phyloP scores from a whole-genome alignment of 1,284 basidiomycete genomes.

The Cryptococcus jaspeensis region DNA sequence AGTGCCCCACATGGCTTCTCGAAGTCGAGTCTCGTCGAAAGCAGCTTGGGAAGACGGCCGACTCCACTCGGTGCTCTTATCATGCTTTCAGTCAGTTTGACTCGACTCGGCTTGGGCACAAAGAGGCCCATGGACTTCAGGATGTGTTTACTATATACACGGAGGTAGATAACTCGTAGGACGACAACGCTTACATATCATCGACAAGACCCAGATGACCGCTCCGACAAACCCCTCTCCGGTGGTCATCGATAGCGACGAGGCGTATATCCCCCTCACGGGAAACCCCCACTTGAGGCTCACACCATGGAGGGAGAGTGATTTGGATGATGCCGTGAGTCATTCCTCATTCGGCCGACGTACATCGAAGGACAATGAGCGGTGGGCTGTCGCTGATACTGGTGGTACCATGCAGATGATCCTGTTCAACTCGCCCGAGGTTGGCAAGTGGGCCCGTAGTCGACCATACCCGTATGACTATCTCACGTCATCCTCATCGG shows the following conservation, averaged over 20 bases:
- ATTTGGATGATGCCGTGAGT: conserved; percentile 1
- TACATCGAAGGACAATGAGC: not conserved
- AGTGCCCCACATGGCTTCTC: too few relatives aligned
- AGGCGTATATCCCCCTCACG: not conserved
- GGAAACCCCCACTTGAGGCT: not conserved
- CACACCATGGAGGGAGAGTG: not conserved
- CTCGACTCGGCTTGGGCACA: too few relatives aligned
- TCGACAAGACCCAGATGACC: too few relatives aligned
- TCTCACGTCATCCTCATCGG: not conserved
- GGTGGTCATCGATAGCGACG: not conserved
- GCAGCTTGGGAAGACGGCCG: too few relatives aligned
- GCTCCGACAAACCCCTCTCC: not conserved
- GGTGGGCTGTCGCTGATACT: not conserved
- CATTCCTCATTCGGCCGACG: not conserved
- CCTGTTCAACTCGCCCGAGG: conserved; percentile 2
- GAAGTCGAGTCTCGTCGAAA: too few relatives aligned
- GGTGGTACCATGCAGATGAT: not conserved
- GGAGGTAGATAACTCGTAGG: too few relatives aligned
- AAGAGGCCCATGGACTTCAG: too few relatives aligned
- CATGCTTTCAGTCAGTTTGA: too few relatives aligned
- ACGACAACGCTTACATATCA: too few relatives aligned
- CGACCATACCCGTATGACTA: not conserved
- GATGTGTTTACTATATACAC: too few relatives aligned
- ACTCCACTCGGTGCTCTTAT: too few relatives aligned
- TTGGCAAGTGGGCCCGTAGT: conserved; percentile 1